phyloP scores from a whole-genome alignment of 331 rosid species.

The Acacia pycnantha region DNA sequence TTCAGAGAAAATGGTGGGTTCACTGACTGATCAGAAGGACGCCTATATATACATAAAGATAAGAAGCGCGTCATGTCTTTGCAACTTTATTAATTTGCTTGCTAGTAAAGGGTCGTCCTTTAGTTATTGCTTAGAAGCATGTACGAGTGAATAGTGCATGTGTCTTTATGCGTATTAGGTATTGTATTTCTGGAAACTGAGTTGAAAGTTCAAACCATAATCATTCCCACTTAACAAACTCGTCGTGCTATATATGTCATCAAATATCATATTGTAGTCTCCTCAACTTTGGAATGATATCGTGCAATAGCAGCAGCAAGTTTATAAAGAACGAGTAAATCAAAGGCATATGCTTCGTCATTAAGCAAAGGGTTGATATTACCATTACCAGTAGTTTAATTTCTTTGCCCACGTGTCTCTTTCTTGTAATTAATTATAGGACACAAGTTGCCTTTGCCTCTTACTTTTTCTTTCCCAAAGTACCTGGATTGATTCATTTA shows the following conservation, averaged over 20 bases:
- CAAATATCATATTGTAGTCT: background rate
- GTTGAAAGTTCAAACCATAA: conserved; percentile 40
- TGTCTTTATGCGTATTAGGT: conserved; percentile 23
- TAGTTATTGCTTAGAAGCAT: conserved; percentile 23
- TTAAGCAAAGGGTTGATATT: background rate
- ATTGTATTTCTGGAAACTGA: conserved; percentile 1
- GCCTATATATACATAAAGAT: background rate
- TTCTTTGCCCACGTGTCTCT: background rate
- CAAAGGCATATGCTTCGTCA: background rate
- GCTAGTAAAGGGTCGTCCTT: conserved; percentile 14
- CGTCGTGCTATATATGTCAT: background rate
- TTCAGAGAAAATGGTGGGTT: background rate
- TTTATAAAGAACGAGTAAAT: background rate
- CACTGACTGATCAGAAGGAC: background rate
- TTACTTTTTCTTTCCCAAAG: background rate
- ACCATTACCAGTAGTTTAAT: background rate
- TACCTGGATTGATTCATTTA: background rate
- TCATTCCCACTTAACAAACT: conserved; percentile 28
- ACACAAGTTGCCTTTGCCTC: background rate
- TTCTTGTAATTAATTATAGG: background rate
- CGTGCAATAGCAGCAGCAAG: background rate
- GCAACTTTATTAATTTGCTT: conserved; percentile 32
- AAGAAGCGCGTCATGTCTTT: conserved; percentile 11
- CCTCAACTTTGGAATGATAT: background rate
- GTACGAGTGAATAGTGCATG: background rate